Base-by-base conservation (phyloP, 495 filamentous ascomycete genomes). In the Achaetomiella virescens region DNA sequence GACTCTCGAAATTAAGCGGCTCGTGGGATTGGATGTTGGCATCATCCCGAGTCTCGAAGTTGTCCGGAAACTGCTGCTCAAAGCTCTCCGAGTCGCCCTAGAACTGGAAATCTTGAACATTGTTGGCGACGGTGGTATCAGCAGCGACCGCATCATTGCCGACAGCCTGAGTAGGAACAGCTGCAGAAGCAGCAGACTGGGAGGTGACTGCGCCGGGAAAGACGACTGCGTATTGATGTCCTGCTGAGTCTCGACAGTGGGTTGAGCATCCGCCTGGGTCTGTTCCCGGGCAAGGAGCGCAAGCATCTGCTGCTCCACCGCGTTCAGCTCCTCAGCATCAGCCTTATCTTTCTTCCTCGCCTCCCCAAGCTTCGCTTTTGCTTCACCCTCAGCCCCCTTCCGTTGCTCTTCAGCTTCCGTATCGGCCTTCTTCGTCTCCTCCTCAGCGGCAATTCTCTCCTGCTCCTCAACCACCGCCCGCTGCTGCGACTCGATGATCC, bases 51-150 rank as follows among this genome's bases (percentile, higher is more conserved):
- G 37, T 14, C 0, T 21, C 3, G 17, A 41, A 21, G 43, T 14
- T 17, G 12, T 45, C n/a, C 3, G 24, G 38, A 22, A 55, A 55
- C 14, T 20, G 11, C 14, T 55, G 52, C 11, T 48, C 52, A 55
- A 55, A 40, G 52, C 18, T 47, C 3, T 36, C 42, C 52, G 43
- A 55, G 52, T 55, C 11, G 24, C 22, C 43, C 52, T 55, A 55
- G 24, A 48, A 55, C 52, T 47, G 42, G 43, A 41, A 38, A 48
- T 41, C 52, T 41, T 55, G 52, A 38, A 15, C 52, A 45, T 45
- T 18, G 43, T 33, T 35, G 1, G 35, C 20, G 24, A n/a, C 17
- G 33, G 33, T 31, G 29, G 14, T 12, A 2, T 45, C 25, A 9
- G 17, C 29, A 24, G 46, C 22, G 29, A 5, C 25, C 12, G 14